Percentiles rank a stretch among this genome's conserved stretches.
These are phyloP conservation scores for Limonium bicolor DNA, from an alignment of 148 eudicot genomes.

Conservation along the genomic window DNA sequence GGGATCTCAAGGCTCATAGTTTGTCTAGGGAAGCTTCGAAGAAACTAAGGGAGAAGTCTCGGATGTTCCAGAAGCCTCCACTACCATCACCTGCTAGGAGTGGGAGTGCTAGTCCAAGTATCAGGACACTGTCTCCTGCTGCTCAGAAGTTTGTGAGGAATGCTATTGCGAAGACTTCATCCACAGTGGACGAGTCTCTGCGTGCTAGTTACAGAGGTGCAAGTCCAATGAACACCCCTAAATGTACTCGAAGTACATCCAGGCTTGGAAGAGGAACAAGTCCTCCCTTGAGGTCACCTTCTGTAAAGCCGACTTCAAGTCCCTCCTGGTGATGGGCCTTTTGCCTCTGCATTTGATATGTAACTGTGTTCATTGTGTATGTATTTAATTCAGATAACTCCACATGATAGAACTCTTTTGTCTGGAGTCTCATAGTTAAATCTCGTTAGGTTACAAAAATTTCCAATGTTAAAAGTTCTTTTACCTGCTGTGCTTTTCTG, in stretches of 20 bases:
- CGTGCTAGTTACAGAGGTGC: conserved; percentile 90
- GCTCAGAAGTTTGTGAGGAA: conserved; percentile 85
- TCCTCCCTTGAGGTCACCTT: conserved; percentile 52
- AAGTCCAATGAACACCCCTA: conserved; percentile 84
- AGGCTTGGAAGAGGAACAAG: conserved; percentile 54
- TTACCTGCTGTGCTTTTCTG: too few relatives aligned
- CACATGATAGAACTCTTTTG: too few relatives aligned
- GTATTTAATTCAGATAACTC: too few relatives aligned
- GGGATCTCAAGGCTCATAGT: conserved; percentile 83
- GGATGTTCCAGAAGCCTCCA: conserved; percentile 73
- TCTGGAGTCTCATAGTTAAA: too few relatives aligned
- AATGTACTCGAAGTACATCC: conserved; percentile 60
- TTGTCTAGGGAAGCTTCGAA: conserved; percentile 88
- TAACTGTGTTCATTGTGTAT: too few relatives aligned
- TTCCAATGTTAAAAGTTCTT: too few relatives aligned
- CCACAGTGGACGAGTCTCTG: conserved; percentile 65
- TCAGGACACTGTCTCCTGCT: conserved; percentile 63
- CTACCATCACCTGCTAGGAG: conserved; percentile 69
- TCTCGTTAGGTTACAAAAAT: too few relatives aligned
- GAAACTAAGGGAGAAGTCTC: conserved; percentile 69
- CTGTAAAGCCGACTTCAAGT: conserved; percentile 59
- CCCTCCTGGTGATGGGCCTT: conserved; percentile 50
- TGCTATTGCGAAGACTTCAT: conserved; percentile 73
- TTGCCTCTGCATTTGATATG: too few relatives aligned
- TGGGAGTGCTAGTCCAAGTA: conserved; percentile 81